Base-by-base conservation (phyloP, 2,329 filamentous ascomycete genomes). In the Penicillium sp. region DNA sequence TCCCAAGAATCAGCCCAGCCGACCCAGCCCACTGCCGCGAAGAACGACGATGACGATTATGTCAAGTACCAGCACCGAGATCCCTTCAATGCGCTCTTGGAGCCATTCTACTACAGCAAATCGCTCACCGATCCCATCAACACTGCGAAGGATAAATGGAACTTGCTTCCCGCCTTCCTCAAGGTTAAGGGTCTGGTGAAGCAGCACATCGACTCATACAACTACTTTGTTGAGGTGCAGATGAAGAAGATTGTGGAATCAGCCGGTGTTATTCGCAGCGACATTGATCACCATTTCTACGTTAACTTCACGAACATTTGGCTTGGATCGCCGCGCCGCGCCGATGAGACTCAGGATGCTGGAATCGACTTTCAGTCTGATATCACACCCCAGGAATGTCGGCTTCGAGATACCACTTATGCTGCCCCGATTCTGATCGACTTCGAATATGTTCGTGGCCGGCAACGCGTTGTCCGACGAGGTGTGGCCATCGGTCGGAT, bases 121-220 rank as follows among this genome's bases (percentile, higher is more conserved):
- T 81, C 81, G 49, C 73, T 89, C 55, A 88, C 85, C 0, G 87
- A 89, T 69, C 86, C 87, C 3, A 90, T 90, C 68, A 82, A 88
- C 59, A 89, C 87, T 1, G 87, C 86, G 27, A 79, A 77, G 69
- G 95, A 99, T 79, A 99, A 99, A 82, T 97, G 93, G 86, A 96
- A 98, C 74, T 82, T 99, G 43, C 79, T 99, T 27, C 96, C 95
- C 0, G 95, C 95, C n/a, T 99, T 99, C 75, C 80, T 99, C 57
- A 97, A 97, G 76, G 93, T 97, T 68, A 99, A 99, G 77, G 93
- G 93, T 56, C 81, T 97, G 56, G 93, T 97, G 52, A 97, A 97
- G 76, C 93, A 98, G 81, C 93, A 97, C 75, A 93, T 96, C 71
- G 96, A 99, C 79, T 98, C 95, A 24, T 99, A 96, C 82, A 97